phyloP scores from a whole-genome alignment of 1,284 basidiomycete species.

The Inonotus obliquus region DNA sequence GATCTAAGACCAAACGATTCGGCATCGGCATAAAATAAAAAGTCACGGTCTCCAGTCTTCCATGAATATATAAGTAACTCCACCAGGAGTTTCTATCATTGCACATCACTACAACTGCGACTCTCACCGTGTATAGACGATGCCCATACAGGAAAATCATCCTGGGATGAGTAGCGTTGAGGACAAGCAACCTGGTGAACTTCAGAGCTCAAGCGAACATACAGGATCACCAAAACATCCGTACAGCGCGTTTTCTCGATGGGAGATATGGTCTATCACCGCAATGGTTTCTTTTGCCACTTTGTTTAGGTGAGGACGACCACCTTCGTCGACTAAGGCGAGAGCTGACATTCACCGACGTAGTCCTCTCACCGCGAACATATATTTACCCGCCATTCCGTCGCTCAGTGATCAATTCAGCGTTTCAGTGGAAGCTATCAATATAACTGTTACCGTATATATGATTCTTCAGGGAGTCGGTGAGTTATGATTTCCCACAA shows the following conservation, averaged over 20 bases:
- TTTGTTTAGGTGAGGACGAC: conserved; percentile 48
- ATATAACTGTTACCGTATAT: conserved; percentile 75
- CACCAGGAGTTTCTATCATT: neutral
- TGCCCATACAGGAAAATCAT: neutral
- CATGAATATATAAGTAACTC: neutral
- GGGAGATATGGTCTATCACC: conserved; percentile 69
- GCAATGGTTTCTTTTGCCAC: conserved; percentile 50
- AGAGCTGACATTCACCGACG: neutral
- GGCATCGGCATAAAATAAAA: neutral
- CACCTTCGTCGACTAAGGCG: neutral
- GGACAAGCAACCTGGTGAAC: neutral
- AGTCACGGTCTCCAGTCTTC: neutral
- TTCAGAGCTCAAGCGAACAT: neutral
- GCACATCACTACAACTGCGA: neutral
- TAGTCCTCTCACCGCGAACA: conserved; percentile 69
- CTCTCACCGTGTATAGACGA: neutral
- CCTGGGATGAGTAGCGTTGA: neutral
- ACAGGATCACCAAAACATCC: conserved; percentile 23
- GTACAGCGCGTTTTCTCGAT: conserved; percentile 49
- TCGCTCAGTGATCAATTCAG: conserved; percentile 56
- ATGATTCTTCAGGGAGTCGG: conserved; percentile 74
- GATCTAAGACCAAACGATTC: neutral
- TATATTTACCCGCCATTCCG: conserved; percentile 77
- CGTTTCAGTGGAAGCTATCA: conserved; percentile 63
- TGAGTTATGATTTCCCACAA: conserved; percentile 28